These are phyloP conservation scores for Mimosa bimucronata DNA, from an alignment of 306 rosid genomes.

Conservation along the genomic window DNA sequence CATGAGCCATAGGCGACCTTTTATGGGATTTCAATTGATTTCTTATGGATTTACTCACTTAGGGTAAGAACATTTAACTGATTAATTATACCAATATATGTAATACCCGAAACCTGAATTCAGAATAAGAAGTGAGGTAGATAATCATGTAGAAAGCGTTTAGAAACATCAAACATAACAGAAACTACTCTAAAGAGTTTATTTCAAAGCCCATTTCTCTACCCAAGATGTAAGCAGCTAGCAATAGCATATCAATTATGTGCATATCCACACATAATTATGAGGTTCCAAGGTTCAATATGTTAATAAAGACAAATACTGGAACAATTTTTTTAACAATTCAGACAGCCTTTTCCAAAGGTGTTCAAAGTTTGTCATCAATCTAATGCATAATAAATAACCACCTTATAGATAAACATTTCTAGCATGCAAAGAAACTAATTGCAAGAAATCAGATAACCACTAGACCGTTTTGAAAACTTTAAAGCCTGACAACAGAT, in stretches of 20 bases:
- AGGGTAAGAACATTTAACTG: neutral
- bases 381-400: neutral
- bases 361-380: constrained; percentile 6
- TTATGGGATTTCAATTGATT: constrained; percentile 19
- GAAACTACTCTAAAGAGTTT: neutral
- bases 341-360: constrained; percentile 12
- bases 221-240: neutral
- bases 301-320: neutral
- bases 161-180: neutral
- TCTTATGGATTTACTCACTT: neutral
- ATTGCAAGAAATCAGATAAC: constrained; percentile 33
- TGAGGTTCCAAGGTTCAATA: neutral
- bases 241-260: neutral
- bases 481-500: constrained; percentile 16
- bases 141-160: neutral
- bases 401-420: neutral
- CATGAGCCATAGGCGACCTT: neutral
- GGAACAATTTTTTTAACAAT: neutral
- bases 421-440: constrained; percentile 13
- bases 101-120: constrained; percentile 10
- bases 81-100: neutral
- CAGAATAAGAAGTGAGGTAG: neutral
- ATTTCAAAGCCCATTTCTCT: neutral
- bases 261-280: constrained; percentile 20
- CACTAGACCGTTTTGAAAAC: neutral